Conservation (phyloP, 441 rosid genomes). For the Rhodomyrtus psidioides region DNA sequence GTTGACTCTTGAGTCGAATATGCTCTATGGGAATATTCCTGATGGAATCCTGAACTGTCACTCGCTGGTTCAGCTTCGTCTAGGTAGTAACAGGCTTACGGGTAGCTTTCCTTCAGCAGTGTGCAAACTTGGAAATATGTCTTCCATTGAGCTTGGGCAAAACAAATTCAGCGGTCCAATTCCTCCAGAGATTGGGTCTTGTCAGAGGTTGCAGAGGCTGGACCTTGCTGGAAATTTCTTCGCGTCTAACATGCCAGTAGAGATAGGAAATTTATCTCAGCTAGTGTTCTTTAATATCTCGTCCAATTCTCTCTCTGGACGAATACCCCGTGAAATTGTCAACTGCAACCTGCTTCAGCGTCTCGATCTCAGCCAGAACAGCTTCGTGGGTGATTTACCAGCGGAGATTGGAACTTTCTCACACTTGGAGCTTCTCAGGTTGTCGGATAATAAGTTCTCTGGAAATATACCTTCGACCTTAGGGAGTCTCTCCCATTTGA, state of each 20-base stretch:
- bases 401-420: slow-evolving; percentile 61
- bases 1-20: slow-evolving; percentile 70
- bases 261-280: slow-evolving; percentile 68
- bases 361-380: slow-evolving; percentile 77
- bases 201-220: slow-evolving; percentile 81
- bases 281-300: slow-evolving; percentile 85
- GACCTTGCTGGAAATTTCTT: slow-evolving; percentile 79
- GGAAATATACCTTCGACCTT: slow-evolving; percentile 65
- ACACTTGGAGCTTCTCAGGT: slow-evolving; percentile 78
- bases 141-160: slow-evolving; percentile 79
- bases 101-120: slow-evolving; percentile 83
- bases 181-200: slow-evolving; percentile 56
- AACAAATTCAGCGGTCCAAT: slow-evolving; percentile 79
- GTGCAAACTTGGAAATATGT: slow-evolving; percentile 75
- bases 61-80: slow-evolving; percentile 68
- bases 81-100: slow-evolving; percentile 57
- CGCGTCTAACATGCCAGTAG: slow-evolving; percentile 52
- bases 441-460: slow-evolving; percentile 76
- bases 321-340: slow-evolving; percentile 56
- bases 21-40: slow-evolving; percentile 66
- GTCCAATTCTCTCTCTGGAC: slow-evolving; percentile 62
- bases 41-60: slow-evolving; percentile 50
- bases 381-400: slow-evolving; percentile 58
- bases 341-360: slow-evolving; percentile 90
- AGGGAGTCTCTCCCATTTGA: slow-evolving; percentile 82